Conservation (phyloP, 177 flowering plant species). For the Vitis hybrid region DNA sequence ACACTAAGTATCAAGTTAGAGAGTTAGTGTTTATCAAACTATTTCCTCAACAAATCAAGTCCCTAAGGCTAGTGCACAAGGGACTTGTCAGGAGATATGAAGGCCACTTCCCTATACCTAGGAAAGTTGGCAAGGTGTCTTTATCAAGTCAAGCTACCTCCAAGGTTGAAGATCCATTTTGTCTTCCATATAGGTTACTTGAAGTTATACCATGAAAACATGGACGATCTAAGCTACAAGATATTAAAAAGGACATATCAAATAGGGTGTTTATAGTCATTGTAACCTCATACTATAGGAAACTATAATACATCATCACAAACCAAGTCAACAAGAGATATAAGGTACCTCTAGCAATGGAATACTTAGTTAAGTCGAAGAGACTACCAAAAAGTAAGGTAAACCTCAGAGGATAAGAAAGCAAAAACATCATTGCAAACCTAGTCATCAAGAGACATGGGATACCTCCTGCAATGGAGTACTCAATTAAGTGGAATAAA, state of each 20-base stretch:
- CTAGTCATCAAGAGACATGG: too few species aligned
- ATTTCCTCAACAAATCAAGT: not conserved
- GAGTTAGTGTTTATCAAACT: conserved; percentile 10
- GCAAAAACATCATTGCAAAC: too few species aligned
- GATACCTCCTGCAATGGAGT: too few species aligned
- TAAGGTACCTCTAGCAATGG: too few species aligned
- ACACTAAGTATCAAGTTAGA: not conserved
- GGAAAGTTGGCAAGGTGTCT: conserved; percentile 2
- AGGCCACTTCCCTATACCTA: not conserved
- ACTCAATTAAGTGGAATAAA: too few species aligned
- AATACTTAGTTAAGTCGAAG: not conserved
- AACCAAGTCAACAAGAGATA: too few species aligned
- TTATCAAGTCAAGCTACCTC: not conserved
- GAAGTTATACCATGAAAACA: conserved; percentile 3
- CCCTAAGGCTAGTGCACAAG: not conserved
- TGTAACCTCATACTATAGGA: too few species aligned
- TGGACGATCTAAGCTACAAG: not conserved
- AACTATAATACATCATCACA: too few species aligned
- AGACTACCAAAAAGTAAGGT: not conserved
- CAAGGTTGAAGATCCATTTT: not conserved
- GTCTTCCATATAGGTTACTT: conserved; percentile 3
- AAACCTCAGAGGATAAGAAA: too few species aligned
- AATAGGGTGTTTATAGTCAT: not conserved
- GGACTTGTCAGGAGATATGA: conserved; percentile 1
- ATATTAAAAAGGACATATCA: not conserved